Conservation (phyloP, 345 rosid genomes). For the Eucalyptus polybractea region DNA sequence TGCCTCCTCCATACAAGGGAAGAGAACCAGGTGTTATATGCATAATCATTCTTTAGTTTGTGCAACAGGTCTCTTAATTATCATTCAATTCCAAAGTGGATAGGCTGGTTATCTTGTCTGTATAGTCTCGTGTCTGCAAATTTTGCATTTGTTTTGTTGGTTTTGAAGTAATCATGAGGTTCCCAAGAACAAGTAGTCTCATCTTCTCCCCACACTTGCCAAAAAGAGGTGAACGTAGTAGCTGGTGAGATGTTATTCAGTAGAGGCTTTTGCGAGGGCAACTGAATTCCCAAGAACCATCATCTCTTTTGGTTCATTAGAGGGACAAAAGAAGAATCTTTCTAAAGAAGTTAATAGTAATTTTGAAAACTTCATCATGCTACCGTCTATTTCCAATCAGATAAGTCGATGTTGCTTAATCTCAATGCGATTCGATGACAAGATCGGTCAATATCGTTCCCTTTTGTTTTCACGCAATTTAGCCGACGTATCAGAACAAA, state of each 20-base stretch:
- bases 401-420: not conserved
- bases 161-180: not conserved
- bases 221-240: not conserved
- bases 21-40: slow-evolving; percentile 14
- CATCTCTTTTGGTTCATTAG: not conserved
- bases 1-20: slow-evolving; percentile 50
- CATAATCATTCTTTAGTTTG: not conserved
- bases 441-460: not conserved
- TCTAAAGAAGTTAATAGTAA: not conserved
- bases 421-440: not conserved
- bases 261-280: not conserved
- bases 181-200: not conserved
- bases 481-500: no score
- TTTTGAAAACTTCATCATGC: not conserved
- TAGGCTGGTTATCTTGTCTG: not conserved
- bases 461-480: no score
- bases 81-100: not conserved
- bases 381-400: no score
- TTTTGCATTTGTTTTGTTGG: not conserved
- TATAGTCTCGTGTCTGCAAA: not conserved
- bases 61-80: not conserved
- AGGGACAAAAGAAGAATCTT: not conserved
- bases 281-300: not conserved
- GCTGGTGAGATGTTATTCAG: not conserved
- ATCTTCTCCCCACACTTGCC: not conserved